Base-by-base conservation (phyloP, 768 basidiomycete species). In the Pleurotus platypus region DNA sequence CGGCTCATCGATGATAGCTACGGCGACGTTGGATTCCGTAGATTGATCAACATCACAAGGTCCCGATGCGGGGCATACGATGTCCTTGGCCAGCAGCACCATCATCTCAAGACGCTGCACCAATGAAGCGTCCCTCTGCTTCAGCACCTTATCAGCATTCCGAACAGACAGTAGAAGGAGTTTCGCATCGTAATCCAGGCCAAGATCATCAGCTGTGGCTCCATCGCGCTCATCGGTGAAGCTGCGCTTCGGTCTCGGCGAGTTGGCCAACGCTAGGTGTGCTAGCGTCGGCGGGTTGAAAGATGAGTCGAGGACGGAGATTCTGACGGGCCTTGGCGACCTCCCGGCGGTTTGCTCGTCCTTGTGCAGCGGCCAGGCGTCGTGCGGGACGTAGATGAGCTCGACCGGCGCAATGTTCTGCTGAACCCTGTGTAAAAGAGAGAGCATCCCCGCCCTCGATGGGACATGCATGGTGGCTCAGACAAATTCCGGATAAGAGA, bases 231-330 rank as follows among this genome's bases (percentile, higher is more conserved):
- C 11, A 13, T 47, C 58, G 30, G 43, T 11, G 3, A n/a, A 8
- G 15, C 42, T 8, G 13, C 55, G 62, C n/a, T 12, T 51, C 1
- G 68, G 74, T 12, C 67, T 65, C 37, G 67, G 63, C 55, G 79
- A 71, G 57, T 80, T 82, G 24, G 84, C 85, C 47, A 98, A 83
- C 2, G 89, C 87, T 53, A 88, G 77, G 69, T 98, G 94, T 0
- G 94, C 92, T 20, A 80, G 68, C 2, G 92, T 94, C 1, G 95
- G 95, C 2, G 94, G 94, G 65, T 98, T 96, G 74, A 92, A 98
- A 1, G 92, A 94, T 1, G 93, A 88, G 64, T 97, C 95, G 39
- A 97, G 78, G n/a, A 95, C 75, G 3, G 88, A 79, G 47, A 95
- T 78, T 53, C 76, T 78, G 37, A 86, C 66, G 2, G 68, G 66